Evolutionary conservation across 306 rosid genomes (phyloP).

Genomic region (Cicer judaicum): DNA sequence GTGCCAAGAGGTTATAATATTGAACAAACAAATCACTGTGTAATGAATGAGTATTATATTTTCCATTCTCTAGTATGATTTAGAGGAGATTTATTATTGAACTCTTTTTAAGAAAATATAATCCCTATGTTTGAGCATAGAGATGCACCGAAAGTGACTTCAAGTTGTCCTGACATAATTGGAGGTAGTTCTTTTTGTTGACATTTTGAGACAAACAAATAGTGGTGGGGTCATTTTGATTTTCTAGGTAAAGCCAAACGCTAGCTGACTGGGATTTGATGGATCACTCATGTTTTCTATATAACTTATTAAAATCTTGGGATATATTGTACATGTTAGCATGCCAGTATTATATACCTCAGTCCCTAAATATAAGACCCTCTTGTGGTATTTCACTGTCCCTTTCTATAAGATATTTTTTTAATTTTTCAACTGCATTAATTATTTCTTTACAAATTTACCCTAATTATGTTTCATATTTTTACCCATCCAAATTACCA

Average conservation of each 20-base stretch:
- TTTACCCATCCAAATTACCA: no score
- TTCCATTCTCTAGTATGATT: constrained; percentile 38
- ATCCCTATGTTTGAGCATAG: constrained; percentile 42
- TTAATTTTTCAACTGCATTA: no score
- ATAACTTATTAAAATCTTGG: constrained; percentile 28
- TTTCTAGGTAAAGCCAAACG: constrained; percentile 44
- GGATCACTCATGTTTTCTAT: constrained; percentile 39
- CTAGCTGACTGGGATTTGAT: constrained; percentile 49
- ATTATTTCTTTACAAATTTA: no score
- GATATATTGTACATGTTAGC: neutral
- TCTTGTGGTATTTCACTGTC: no score
- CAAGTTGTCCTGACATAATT: constrained; percentile 43
- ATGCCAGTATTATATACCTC: no score
- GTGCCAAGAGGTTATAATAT: constrained; percentile 38
- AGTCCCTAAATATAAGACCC: no score
- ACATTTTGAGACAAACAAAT: constrained; percentile 44
- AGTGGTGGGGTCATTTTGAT: constrained; percentile 50
- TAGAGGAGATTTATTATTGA: constrained; percentile 26
- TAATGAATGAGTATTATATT: constrained; percentile 42
- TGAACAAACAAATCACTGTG: constrained; percentile 38
- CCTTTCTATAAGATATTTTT: no score
- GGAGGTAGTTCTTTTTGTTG: constrained; percentile 42
- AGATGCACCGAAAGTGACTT: constrained; percentile 50
- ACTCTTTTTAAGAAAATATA: constrained; percentile 32
- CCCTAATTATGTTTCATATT: no score